Percentiles rank a stretch among this genome's conserved stretches.
phyloP scores from a whole-genome alignment of 495 filamentous ascomycete species.

The Penicillium bovifimosum region DNA sequence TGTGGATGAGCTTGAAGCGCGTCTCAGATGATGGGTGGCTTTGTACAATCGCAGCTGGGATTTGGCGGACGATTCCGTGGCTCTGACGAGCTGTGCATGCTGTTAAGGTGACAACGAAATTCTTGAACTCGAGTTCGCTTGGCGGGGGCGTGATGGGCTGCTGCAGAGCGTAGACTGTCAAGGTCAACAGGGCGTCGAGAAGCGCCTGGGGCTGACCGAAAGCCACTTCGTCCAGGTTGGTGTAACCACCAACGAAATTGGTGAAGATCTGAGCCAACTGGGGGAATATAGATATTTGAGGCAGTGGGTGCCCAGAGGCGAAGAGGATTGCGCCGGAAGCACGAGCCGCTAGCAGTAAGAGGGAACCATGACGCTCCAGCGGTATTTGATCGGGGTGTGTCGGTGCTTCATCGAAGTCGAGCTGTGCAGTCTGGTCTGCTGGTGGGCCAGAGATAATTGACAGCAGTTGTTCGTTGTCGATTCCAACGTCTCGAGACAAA shows the following conservation, averaged over 20 bases:
- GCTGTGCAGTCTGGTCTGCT: slow-evolving; percentile 34
- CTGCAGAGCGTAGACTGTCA: slow-evolving; percentile 30
- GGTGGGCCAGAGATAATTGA: slow-evolving; percentile 32
- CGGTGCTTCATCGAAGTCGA: slow-evolving; percentile 40
- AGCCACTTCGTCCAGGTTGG: slow-evolving; percentile 32
- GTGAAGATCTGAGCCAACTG: slow-evolving; percentile 54
- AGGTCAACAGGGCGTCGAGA: slow-evolving; percentile 35
- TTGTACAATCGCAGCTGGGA: slow-evolving; percentile 69
- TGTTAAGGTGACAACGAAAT: slow-evolving; percentile 55
- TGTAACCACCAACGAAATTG: slow-evolving; percentile 52
- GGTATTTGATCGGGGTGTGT: slow-evolving; percentile 58
- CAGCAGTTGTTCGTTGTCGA: slow-evolving; percentile 49
- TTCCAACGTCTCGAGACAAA: slow-evolving; percentile 63
- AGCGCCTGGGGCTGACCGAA: slow-evolving; percentile 41
- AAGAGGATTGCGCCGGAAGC: slow-evolving; percentile 40
- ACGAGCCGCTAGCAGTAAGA: slow-evolving; percentile 53
- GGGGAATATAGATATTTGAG: slow-evolving; percentile 55
- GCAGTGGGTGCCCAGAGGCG: slow-evolving; percentile 23
- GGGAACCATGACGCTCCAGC: slow-evolving; percentile 64
- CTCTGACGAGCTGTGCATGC: slow-evolving; percentile 60
- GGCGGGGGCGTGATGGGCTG: slow-evolving; percentile 18
- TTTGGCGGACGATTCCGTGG: slow-evolving; percentile 67
- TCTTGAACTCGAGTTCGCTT: slow-evolving; percentile 29
- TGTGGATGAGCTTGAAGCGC: slow-evolving; percentile 70
- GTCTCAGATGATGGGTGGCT: slow-evolving; percentile 64